These are phyloP conservation scores for Kwoniella europaea DNA, from an alignment of 768 basidiomycete species.

Conservation along the genomic window DNA sequence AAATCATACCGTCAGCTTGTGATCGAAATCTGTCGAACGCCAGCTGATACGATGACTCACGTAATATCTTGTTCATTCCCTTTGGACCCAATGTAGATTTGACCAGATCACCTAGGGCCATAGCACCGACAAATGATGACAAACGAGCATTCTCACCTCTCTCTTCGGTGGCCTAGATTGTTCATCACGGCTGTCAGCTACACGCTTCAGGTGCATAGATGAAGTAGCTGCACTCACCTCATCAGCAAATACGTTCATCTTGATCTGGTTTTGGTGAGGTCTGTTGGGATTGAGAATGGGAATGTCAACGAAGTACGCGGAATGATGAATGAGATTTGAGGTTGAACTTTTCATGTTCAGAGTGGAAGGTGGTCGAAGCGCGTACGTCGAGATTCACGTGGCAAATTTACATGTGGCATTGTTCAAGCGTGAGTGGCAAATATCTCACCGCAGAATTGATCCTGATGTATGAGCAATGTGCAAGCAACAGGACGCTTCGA, in stretches of 20 bases:
- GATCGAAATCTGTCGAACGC: neutral
- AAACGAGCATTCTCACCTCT: slow-evolving; percentile 97
- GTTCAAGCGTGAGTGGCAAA: neutral
- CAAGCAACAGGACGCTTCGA: too few species aligned
- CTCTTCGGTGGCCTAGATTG: slow-evolving; percentile 67
- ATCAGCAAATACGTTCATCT: slow-evolving; percentile 52
- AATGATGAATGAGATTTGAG: slow-evolving; percentile 6
- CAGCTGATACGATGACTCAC: slow-evolving; percentile 36
- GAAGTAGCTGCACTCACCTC: slow-evolving; percentile 33
- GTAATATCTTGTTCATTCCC: slow-evolving; percentile 99
- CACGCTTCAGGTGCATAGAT: too few species aligned
- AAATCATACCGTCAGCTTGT: neutral
- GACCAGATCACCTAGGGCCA: slow-evolving; percentile 96
- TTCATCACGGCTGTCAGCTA: too few species aligned
- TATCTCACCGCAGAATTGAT: too few species aligned
- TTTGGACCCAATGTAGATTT: slow-evolving; percentile 98
- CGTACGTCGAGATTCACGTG: neutral
- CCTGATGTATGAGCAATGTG: too few species aligned
- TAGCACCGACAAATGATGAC: slow-evolving; percentile 95
- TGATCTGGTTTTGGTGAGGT: slow-evolving; percentile 17
- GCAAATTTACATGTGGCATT: slow-evolving; percentile 12
- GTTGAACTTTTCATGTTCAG: slow-evolving; percentile 6
- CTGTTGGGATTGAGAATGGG: neutral
- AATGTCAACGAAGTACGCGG: slow-evolving; percentile 18
- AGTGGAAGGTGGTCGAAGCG: slow-evolving; percentile 19